Percentiles rank a stretch among this genome's conserved stretches.
Evolutionary conservation across 1,284 basidiomycete species (phyloP).

Genomic region (Wallemia mellicola): DNA sequence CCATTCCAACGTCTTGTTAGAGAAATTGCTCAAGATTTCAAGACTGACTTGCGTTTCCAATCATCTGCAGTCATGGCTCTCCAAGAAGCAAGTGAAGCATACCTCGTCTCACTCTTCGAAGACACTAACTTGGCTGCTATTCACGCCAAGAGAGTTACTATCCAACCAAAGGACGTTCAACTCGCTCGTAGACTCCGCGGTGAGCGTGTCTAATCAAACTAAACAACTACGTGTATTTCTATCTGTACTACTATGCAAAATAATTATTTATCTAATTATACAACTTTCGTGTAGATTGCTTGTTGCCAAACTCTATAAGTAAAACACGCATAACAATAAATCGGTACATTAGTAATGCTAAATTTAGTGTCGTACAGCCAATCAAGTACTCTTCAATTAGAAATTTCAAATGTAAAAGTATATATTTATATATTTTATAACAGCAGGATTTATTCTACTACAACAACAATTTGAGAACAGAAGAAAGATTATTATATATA

Average conservation of each 20-base stretch:
- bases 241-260: too few relatives aligned
- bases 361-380: too few relatives aligned
- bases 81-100: conserved; percentile 15
- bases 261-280: too few relatives aligned
- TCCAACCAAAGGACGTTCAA: conserved; percentile 12
- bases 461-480: background rate
- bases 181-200: conserved; percentile 1
- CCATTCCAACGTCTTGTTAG: conserved; percentile 7
- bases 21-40: conserved; percentile 6
- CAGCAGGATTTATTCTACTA: background rate
- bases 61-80: conserved; percentile 33
- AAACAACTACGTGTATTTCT: too few relatives aligned
- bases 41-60: conserved; percentile 70
- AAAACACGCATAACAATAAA: too few relatives aligned
- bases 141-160: conserved; percentile 18
- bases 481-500: background rate
- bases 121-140: conserved; percentile 11
- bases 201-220: background rate
- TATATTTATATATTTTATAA: conserved; percentile 1
- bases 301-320: too few relatives aligned
- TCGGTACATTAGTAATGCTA: too few relatives aligned
- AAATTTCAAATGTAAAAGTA: too few relatives aligned
- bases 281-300: too few relatives aligned
- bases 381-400: too few relatives aligned
- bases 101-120: conserved; percentile 3